phyloP scores from a whole-genome alignment of 2,329 filamentous ascomycete genomes.

The Monosporascus sp. region DNA sequence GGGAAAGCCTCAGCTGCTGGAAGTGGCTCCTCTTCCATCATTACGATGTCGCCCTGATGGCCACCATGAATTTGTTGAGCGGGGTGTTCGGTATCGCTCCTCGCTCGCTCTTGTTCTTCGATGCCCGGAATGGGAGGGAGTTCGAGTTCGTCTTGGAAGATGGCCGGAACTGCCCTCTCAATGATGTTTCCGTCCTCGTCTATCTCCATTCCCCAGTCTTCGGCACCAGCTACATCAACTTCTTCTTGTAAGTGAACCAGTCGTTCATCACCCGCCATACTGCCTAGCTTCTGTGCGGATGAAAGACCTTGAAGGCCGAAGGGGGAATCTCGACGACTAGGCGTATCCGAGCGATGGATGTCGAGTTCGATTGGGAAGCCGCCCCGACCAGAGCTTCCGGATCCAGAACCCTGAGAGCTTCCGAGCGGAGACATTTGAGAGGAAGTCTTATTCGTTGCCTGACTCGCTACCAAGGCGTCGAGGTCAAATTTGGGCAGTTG shows the following conservation, averaged over 20 bases:
- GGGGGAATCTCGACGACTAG: conserved; percentile 13
- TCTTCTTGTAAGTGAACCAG: conserved; percentile 26
- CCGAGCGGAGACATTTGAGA: conserved; percentile 22
- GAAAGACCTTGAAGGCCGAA: conserved; percentile 23
- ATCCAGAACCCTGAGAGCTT: conserved; percentile 12
- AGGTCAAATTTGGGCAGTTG: conserved; percentile 55
- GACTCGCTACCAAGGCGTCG: conserved; percentile 33
- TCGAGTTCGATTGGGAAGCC: conserved; percentile 18
- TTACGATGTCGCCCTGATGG: conserved; percentile 30
- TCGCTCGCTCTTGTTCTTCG: conserved; percentile 5
- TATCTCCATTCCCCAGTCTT: conserved; percentile 43
- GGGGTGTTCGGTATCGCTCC: conserved; percentile 6
- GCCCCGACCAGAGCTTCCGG: conserved; percentile 10
- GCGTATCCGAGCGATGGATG: conserved; percentile 17
- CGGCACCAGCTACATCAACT: conserved; percentile 33
- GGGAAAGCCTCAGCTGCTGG: conserved; percentile 33
- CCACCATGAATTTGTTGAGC: conserved; percentile 12
- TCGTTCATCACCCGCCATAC: conserved; percentile 16
- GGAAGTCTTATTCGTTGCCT: conserved; percentile 24
- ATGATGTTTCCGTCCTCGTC: conserved; percentile 47
- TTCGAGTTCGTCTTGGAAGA: conserved; percentile 37
- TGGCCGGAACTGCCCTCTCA: conserved; percentile 16
- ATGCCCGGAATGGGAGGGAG: conserved; percentile 35
- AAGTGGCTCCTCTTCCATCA: conserved; percentile 32
- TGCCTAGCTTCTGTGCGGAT: conserved; percentile 19